A percentile compares a stretch with the other conserved stretches of the same genome.
Evolutionary conservation across 768 basidiomycete genomes (phyloP).

Genomic region (Calocera viscosa): DNA sequence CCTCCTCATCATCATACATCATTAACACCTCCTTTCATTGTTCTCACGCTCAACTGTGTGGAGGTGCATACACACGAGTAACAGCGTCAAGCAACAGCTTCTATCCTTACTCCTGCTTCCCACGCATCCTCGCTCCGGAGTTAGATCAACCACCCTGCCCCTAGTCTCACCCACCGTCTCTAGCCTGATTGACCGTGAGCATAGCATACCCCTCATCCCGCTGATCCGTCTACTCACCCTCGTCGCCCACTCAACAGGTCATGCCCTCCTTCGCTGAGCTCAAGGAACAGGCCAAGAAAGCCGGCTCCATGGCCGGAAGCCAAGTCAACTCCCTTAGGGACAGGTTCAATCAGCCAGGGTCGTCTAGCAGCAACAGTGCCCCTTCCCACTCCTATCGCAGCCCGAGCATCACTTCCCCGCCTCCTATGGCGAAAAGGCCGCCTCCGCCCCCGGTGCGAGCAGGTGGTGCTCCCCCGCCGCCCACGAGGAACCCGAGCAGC

Average conservation of each 20-base stretch:
- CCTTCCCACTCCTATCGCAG: slow-evolving; percentile 39
- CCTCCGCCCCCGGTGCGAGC: slow-evolving; percentile 18
- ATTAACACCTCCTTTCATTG: too few species aligned
- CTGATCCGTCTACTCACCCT: too few species aligned
- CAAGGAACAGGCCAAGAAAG: slow-evolving; percentile 50
- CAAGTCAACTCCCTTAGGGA: slow-evolving; percentile 42
- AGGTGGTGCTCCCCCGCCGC: slow-evolving; percentile 16
- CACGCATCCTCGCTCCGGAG: too few species aligned
- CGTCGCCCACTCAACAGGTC: not conserved
- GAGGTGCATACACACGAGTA: too few species aligned
- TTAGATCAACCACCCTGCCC: too few species aligned
- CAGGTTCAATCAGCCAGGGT: slow-evolving; percentile 44
- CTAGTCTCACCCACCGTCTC: not conserved
- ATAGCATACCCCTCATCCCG: not conserved
- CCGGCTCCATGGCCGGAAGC: slow-evolving; percentile 37
- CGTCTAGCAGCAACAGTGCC: slow-evolving; percentile 47
- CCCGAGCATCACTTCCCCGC: slow-evolving; percentile 23
- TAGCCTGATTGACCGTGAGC: not conserved
- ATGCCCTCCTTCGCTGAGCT: slow-evolving; percentile 39
- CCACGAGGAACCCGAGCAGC: slow-evolving; percentile 16
- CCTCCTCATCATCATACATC: too few species aligned
- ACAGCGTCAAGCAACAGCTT: too few species aligned
- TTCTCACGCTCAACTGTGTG: too few species aligned
- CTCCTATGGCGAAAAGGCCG: slow-evolving; percentile 22
- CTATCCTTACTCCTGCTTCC: too few species aligned